phyloP scores from a whole-genome alignment of 1,284 basidiomycete species.

The Xerocomus nothofagi region DNA sequence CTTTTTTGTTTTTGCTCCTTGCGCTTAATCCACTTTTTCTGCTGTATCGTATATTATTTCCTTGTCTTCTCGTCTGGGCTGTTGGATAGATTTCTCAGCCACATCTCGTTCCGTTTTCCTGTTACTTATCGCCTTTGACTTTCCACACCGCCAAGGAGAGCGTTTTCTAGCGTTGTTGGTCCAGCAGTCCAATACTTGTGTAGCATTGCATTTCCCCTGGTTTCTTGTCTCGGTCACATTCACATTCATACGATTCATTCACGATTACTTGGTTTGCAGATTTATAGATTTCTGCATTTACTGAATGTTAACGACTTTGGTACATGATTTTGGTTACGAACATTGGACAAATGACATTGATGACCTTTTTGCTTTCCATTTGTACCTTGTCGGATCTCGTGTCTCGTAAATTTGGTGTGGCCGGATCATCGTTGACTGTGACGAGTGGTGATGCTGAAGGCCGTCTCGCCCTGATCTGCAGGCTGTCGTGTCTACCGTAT shows the following conservation, averaged over 20 bases:
- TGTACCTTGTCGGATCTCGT: background rate
- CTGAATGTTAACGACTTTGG: conserved; percentile 19
- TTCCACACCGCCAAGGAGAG: conserved; percentile 31
- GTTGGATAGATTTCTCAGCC: conserved; percentile 37
- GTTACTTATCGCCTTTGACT: conserved; percentile 36
- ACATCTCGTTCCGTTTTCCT: conserved; percentile 23
- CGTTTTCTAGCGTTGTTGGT: conserved; percentile 31
- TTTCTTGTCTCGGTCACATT: conserved; percentile 21
- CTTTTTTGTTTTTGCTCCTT: conserved; percentile 26
- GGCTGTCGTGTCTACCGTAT: background rate
- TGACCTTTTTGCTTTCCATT: conserved; percentile 18
- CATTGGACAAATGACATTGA: conserved; percentile 25
- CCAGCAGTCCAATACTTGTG: conserved; percentile 29
- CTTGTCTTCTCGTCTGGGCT: conserved; percentile 28
- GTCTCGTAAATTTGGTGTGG: background rate
- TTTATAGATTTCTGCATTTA: conserved; percentile 33
- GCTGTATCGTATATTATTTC: conserved; percentile 36
- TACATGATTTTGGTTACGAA: conserved; percentile 28
- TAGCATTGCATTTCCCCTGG: conserved; percentile 33
- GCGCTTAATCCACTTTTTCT: conserved; percentile 28
- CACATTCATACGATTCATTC: conserved; percentile 16
- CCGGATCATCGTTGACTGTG: conserved; percentile 21
- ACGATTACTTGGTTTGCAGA: conserved; percentile 25
- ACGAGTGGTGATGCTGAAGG: background rate
- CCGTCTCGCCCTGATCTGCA: conserved; percentile 9